Evolutionary conservation across 75 land plant species (phyloP).

Genomic region (Selaginella moellendorffii): DNA sequence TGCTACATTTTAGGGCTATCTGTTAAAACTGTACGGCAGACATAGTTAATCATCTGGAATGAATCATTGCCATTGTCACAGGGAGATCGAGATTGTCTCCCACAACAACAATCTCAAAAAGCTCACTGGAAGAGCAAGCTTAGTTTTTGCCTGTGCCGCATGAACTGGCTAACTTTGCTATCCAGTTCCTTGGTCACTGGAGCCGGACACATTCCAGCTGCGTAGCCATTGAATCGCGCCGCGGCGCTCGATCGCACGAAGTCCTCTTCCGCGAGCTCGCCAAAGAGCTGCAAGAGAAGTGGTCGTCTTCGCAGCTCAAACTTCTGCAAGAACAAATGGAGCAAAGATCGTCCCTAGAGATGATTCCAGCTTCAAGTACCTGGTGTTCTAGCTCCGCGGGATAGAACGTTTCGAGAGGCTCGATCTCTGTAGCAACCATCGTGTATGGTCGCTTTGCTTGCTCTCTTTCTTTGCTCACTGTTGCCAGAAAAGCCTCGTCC

Average conservation of each 20-base stretch:
- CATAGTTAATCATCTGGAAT: too few relatives aligned
- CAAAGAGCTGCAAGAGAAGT: slow-evolving; percentile 55
- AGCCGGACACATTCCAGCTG: slow-evolving; percentile 77
- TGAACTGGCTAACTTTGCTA: background rate
- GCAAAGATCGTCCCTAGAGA: background rate
- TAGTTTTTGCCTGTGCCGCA: background rate
- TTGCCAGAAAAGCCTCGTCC: slow-evolving; percentile 49
- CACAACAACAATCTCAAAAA: too few relatives aligned
- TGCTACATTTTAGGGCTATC: too few relatives aligned
- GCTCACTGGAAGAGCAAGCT: background rate
- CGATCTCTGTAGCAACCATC: slow-evolving; percentile 65
- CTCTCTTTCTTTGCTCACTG: slow-evolving; percentile 55
- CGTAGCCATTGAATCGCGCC: slow-evolving; percentile 62
- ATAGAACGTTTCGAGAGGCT: slow-evolving; percentile 45
- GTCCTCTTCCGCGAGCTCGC: slow-evolving; percentile 58
- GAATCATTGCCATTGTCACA: too few relatives aligned
- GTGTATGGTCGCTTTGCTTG: slow-evolving; percentile 35
- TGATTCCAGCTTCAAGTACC: slow-evolving; percentile 23
- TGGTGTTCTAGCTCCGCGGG: slow-evolving; percentile 93
- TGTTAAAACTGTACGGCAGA: too few relatives aligned
- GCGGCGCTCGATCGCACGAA: slow-evolving; percentile 44
- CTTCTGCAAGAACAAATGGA: slow-evolving; percentile 37
- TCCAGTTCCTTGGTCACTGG: background rate
- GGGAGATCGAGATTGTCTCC: too few relatives aligned
- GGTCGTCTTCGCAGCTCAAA: slow-evolving; percentile 71